phyloP scores from a whole-genome alignment of 305 asterid genomes.

The Salvia sclarea region DNA sequence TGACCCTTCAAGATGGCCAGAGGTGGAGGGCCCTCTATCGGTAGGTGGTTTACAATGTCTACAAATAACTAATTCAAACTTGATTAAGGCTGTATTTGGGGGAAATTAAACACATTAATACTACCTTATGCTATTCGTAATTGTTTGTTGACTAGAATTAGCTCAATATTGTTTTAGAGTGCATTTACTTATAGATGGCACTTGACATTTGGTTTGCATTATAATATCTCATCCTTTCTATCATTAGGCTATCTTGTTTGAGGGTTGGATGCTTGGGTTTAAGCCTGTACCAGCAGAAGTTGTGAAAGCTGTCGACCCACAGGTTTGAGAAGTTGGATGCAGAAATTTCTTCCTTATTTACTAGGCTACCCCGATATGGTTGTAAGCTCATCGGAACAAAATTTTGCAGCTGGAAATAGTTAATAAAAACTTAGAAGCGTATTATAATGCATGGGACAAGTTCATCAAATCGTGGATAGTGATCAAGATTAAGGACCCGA shows the following conservation, averaged over 20 bases:
- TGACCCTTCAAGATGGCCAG: slow-evolving; percentile 93
- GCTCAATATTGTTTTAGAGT: not conserved
- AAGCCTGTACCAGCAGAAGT: slow-evolving; percentile 70
- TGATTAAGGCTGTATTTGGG: not conserved
- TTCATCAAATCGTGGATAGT: slow-evolving; percentile 86
- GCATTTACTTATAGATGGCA: not conserved
- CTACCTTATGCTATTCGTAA: not conserved
- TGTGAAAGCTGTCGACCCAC: slow-evolving; percentile 87
- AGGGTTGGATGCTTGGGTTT: slow-evolving; percentile 99
- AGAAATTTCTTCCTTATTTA: not conserved
- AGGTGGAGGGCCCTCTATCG: slow-evolving; percentile 88
- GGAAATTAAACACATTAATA: not conserved
- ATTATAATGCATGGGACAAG: slow-evolving; percentile 89
- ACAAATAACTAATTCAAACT: not conserved
- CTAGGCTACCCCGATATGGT: not conserved
- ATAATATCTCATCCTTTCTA: slow-evolving; percentile 1
- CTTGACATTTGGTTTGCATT: slow-evolving; percentile 4
- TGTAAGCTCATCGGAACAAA: slow-evolving; percentile 21
- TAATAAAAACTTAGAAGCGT: slow-evolving; percentile 75
- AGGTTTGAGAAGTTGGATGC: slow-evolving; percentile 49
- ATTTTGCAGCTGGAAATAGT: slow-evolving; percentile 71
- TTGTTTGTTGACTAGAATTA: slow-evolving; percentile 5
- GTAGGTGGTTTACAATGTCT: slow-evolving; percentile 42
- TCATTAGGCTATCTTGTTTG: slow-evolving; percentile 82
- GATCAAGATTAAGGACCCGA: slow-evolving; percentile 89